Evolutionary conservation across 805 yeast genomes (phyloP), one percentile per base, ranked within the genome.

Genomic region (Lachancea fermentati): DNA sequence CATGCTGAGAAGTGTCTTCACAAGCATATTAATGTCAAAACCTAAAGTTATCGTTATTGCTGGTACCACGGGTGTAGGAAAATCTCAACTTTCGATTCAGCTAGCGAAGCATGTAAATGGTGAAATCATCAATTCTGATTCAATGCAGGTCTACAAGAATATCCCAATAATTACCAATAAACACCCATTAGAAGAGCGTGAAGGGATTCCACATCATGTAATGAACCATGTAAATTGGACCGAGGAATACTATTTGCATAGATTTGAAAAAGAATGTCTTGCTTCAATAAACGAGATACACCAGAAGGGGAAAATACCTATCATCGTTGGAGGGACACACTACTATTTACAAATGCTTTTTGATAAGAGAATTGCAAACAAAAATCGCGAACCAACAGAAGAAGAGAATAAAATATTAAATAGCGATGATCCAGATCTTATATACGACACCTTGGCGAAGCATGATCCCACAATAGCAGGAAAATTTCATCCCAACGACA

Each of bases 1-100:
- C 17, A 34, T 36, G 32, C 24, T 37, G 31, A 33, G 36, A 17
- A 32, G 39, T 25, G 9, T 24, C 4, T 4, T 18, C 9, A 9
- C 8, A 4, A 42, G 26, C 14, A 13, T 39, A 7, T 16, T 5
- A 5, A 43, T 43, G 46, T 14, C 41, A 5, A 36, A 32, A 24
- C 43, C 43, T 11, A 70, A 68, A 41, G 60, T 85, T 4, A 71
- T 84, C 19, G 78, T 86, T 12, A 75, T 85, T 13, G 83, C 85
- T 3, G 98, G 98, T 0, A 89, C 96, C 26, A 91, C 98, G 0
- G 98, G 97, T 0, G 97, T 88, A 9, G 98, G 98, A 0, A 91
- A 91, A 57, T 89, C 97, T 0, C 87, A 85, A 51, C 72, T 77
- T 53, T 58, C 67, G 6, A 55, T 52, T 30, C 91, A 87, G 45